Evolutionary conservation across 148 eudicot genomes (phyloP).

Genomic region (Silene conica): DNA sequence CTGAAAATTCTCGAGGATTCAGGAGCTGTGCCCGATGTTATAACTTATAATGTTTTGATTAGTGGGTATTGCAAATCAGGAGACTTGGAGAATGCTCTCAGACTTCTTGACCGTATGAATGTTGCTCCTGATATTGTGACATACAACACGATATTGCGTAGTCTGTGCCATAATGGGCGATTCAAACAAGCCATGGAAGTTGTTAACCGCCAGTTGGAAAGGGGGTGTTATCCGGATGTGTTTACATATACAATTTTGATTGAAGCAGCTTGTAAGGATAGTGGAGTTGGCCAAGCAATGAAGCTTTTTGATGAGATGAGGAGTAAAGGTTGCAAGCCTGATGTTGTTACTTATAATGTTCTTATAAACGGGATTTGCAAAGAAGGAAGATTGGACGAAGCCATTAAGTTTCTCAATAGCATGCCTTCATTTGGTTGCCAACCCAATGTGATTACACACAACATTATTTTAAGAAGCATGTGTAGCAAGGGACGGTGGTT

Average conservation of each 20-base stretch:
- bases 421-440: slow-evolving; percentile 57
- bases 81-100: slow-evolving; percentile 51
- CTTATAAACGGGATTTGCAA: slow-evolving; percentile 68
- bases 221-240: slow-evolving; percentile 64
- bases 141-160: slow-evolving; percentile 58
- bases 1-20: slow-evolving; percentile 65
- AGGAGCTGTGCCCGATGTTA: slow-evolving; percentile 72
- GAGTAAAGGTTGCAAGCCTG: slow-evolving; percentile 63
- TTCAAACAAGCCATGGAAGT: slow-evolving; percentile 57
- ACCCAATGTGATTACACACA: slow-evolving; percentile 61
- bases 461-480: slow-evolving; percentile 54
- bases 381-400: slow-evolving; percentile 66
- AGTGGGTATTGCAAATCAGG: slow-evolving; percentile 65
- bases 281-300: slow-evolving; percentile 68
- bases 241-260: slow-evolving; percentile 69
- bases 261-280: slow-evolving; percentile 62
- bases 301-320: slow-evolving; percentile 75
- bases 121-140: slow-evolving; percentile 69
- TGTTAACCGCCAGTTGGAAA: slow-evolving; percentile 44
- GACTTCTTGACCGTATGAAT: slow-evolving; percentile 55
- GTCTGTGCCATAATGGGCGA: slow-evolving; percentile 61
- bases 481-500: slow-evolving; percentile 64
- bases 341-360: slow-evolving; percentile 70
- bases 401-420: slow-evolving; percentile 47
- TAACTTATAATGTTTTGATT: slow-evolving; percentile 61